Percentiles rank a stretch among this genome's conserved stretches.
phyloP scores from a whole-genome alignment of 148 eudicot genomes.

The Chenopodium suecicum region DNA sequence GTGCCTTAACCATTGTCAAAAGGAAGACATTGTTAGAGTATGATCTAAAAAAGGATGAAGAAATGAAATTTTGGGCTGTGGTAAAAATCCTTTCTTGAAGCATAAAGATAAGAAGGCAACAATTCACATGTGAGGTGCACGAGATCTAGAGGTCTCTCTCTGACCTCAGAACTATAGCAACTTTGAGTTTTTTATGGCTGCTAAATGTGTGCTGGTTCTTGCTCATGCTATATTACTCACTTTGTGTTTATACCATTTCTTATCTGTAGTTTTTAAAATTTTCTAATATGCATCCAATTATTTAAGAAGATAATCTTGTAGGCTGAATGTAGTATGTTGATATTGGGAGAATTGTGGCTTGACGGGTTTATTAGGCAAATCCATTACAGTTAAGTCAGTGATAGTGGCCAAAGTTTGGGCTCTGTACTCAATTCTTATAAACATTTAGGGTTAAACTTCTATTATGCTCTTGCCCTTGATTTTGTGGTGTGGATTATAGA shows the following conservation, averaged over 20 bases:
- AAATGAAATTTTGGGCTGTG: not conserved
- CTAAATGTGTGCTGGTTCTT: not conserved
- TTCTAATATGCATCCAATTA: not conserved
- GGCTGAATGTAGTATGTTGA: not conserved
- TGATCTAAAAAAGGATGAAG: not conserved
- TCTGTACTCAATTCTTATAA: not conserved
- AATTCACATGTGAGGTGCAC: not conserved
- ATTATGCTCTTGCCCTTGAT: not conserved
- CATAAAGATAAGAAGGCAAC: not conserved
- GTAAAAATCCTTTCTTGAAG: not conserved
- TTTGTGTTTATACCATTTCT: not conserved
- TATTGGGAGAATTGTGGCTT: not conserved
- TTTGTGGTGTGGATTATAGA: not conserved
- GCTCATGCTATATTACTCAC: not conserved
- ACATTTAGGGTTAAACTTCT: not conserved
- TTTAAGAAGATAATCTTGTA: not conserved
- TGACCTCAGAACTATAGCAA: not conserved
- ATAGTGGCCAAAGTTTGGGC: not conserved
- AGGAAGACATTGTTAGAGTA: not conserved
- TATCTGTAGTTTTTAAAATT: not conserved
- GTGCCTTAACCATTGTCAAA: not conserved
- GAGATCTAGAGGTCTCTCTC: no score
- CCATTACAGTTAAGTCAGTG: not conserved
- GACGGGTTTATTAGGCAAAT: not conserved
- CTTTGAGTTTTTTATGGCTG: not conserved